These are phyloP conservation scores for Glebionis coronaria DNA, from an alignment of 129 eudicot species.

Conservation along the genomic window DNA sequence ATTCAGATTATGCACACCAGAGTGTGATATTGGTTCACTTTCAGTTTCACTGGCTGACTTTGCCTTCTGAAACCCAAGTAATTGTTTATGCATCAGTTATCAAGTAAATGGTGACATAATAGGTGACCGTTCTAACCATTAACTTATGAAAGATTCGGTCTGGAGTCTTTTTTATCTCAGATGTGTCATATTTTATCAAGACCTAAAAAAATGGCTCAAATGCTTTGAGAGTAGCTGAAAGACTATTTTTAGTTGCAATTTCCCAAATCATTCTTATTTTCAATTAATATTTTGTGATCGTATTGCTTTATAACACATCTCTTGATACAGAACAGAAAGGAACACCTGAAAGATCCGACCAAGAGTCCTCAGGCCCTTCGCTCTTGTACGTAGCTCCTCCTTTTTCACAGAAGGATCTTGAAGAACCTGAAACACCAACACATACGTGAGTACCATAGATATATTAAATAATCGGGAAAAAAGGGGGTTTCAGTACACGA, in stretches of 20 bases:
- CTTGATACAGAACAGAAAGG: not conserved
- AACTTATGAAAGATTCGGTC: too few species aligned
- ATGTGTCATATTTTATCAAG: too few species aligned
- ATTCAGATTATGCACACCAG: constrained; percentile 43
- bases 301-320: not conserved
- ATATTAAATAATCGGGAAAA: constrained; percentile 5
- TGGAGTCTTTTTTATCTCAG: too few species aligned
- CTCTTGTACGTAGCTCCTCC: constrained; percentile 91
- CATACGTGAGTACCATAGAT: constrained; percentile 9
- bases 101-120: constrained; percentile 1
- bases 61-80: constrained; percentile 41
- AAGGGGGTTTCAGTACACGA: constrained; percentile 25
- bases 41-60: constrained; percentile 56
- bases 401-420: constrained; percentile 73
- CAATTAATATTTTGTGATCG: too few species aligned
- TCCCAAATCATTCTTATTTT: too few species aligned
- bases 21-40: constrained; percentile 41
- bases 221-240: too few species aligned
- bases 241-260: too few species aligned
- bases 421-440: constrained; percentile 52
- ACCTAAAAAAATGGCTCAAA: too few species aligned
- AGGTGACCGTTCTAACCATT: too few species aligned
- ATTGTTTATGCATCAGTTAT: constrained; percentile 22
- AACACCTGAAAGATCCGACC: constrained; percentile 92
- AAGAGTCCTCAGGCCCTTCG: constrained; percentile 83